Evolutionary conservation across 2,329 filamentous ascomycete species (phyloP).

Genomic region (Coniochaeta ligniaria): DNA sequence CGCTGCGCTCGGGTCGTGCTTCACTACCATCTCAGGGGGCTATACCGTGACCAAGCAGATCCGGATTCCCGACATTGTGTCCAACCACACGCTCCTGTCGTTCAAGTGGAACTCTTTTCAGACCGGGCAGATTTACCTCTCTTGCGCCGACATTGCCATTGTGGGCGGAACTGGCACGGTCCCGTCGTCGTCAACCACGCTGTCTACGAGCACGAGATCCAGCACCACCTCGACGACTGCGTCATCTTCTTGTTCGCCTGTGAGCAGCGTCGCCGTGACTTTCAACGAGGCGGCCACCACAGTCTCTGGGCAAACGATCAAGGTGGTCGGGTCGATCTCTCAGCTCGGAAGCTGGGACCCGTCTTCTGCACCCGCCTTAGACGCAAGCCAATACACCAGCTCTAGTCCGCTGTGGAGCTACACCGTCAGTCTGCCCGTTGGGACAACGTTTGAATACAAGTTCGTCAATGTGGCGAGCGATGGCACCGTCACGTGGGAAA

Average conservation of each 20-base stretch:
- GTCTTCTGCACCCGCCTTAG: slow-evolving; percentile 37
- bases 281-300: slow-evolving; percentile 35
- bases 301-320: slow-evolving; percentile 42
- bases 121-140: slow-evolving; percentile 45
- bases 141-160: slow-evolving; percentile 45
- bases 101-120: slow-evolving; percentile 50
- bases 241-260: slow-evolving; percentile 20
- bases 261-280: slow-evolving; percentile 29
- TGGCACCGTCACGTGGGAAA: slow-evolving; percentile 50
- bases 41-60: slow-evolving; percentile 46
- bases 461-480: slow-evolving; percentile 47
- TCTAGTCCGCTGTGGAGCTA: too few species aligned
- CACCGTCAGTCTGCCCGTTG: slow-evolving; percentile 43
- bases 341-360: slow-evolving; percentile 47
- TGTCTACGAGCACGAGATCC: slow-evolving; percentile 12
- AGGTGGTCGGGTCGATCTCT: slow-evolving; percentile 31
- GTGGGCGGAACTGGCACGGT: slow-evolving; percentile 10
- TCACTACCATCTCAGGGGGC: slow-evolving; percentile 43
- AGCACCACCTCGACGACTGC: slow-evolving; percentile 10
- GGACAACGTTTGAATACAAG: slow-evolving; percentile 51
- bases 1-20: slow-evolving; percentile 34
- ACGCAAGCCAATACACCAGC: slow-evolving; percentile 23
- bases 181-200: slow-evolving; percentile 4
- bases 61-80: slow-evolving; percentile 38
- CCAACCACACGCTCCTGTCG: slow-evolving; percentile 41